phyloP scores from a whole-genome alignment of 352 stramenopile genomes.

The Globisporangium viniferum region DNA sequence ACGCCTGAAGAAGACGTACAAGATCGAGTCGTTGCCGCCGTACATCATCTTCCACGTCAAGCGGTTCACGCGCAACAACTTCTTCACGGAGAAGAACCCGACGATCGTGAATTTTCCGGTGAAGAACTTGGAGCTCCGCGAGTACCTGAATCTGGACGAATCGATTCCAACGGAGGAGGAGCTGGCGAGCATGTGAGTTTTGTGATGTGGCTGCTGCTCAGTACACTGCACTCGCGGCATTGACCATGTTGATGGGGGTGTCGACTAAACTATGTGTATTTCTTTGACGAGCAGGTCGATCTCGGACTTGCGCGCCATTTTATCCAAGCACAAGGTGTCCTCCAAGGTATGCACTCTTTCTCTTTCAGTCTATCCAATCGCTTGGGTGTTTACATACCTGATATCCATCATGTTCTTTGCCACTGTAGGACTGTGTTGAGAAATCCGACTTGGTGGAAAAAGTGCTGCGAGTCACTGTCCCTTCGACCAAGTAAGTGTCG shows the following conservation, averaged over 20 bases:
- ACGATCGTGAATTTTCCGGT: conserved; percentile 99
- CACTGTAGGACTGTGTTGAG: conserved; percentile 67
- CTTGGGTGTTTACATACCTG: background rate
- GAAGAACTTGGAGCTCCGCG: conserved; percentile 97
- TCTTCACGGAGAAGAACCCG: conserved; percentile 99
- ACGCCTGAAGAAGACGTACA: conserved; percentile 91
- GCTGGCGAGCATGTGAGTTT: conserved; percentile 35
- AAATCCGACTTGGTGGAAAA: conserved; percentile 76
- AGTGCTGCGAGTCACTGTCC: conserved; percentile 40
- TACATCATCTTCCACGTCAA: conserved; percentile 98
- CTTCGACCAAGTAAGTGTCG: conserved; percentile 61
- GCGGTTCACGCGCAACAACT: conserved; percentile 98
- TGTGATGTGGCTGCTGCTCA: background rate
- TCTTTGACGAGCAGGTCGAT: conserved; percentile 38
- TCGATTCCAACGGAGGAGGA: conserved; percentile 50
- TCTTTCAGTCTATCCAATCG: background rate
- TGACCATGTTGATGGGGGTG: background rate
- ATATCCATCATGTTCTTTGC: background rate
- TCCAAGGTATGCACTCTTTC: conserved; percentile 27
- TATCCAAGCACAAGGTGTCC: conserved; percentile 51
- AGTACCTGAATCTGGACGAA: conserved; percentile 77
- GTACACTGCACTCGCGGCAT: background rate
- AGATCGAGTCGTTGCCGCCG: conserved; percentile 87
- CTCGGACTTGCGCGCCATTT: conserved; percentile 50
- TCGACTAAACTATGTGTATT: background rate